Conservation (phyloP, 257 asterid species). For the Avicennia marina region DNA sequence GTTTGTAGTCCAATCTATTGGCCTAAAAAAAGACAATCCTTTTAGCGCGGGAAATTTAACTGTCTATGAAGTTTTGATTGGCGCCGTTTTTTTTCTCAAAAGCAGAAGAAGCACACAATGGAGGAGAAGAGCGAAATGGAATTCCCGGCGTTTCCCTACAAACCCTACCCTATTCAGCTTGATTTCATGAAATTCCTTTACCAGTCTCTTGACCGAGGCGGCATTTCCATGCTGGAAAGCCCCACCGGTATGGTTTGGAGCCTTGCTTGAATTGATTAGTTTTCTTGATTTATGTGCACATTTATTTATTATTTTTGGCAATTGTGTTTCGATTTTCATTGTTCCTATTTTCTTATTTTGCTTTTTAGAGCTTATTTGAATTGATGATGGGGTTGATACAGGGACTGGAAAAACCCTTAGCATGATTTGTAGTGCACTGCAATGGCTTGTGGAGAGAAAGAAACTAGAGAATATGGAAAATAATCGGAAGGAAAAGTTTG, state of each 20-base stretch:
- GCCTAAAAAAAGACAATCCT: no score
- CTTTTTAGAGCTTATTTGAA: background rate
- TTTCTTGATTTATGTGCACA: background rate
- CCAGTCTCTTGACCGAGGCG: slow-evolving; percentile 80
- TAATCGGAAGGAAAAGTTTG: slow-evolving; percentile 26
- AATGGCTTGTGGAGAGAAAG: slow-evolving; percentile 82
- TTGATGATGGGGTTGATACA: slow-evolving; percentile 32
- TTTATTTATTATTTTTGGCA: background rate
- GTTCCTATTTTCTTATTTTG: background rate
- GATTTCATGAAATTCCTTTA: slow-evolving; percentile 91
- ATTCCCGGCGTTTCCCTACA: slow-evolving; percentile 73
- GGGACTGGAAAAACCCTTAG: slow-evolving; percentile 98
- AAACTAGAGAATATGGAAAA: slow-evolving; percentile 21
- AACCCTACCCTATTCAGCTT: slow-evolving; percentile 80
- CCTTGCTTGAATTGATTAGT: background rate
- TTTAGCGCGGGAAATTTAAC: slow-evolving; percentile 28
- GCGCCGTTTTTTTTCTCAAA: background rate
- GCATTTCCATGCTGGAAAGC: slow-evolving; percentile 94
- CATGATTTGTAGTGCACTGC: slow-evolving; percentile 94
- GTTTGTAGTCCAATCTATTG: no score
- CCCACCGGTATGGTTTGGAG: slow-evolving; percentile 62
- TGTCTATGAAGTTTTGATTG: background rate
- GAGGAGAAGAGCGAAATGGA: slow-evolving; percentile 32
- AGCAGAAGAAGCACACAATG: no score
- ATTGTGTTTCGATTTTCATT: background rate